Percentiles rank a stretch among this genome's conserved stretches.
phyloP scores from a whole-genome alignment of 495 filamentous ascomycete species.

The Penicillium paxilli region DNA sequence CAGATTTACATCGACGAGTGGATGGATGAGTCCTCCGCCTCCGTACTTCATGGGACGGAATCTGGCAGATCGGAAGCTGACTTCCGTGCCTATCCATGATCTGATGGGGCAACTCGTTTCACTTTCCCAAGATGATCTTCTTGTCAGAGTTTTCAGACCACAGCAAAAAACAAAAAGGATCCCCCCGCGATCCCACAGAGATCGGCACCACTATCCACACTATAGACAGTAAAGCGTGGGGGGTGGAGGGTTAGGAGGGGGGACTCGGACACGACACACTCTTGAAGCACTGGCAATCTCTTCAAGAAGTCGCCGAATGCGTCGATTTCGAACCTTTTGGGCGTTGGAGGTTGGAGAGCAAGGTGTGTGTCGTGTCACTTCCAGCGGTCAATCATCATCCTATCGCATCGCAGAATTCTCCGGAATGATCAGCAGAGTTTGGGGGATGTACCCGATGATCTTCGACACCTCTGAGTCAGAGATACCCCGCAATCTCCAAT shows the following conservation, averaged over 20 bases:
- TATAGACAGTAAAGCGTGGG: conserved; percentile 17
- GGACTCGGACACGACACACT: no score
- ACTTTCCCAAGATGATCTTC: conserved; percentile 2
- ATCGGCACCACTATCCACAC: conserved; percentile 1
- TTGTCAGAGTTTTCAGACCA: neutral
- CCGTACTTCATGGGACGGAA: neutral
- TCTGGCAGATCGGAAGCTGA: neutral
- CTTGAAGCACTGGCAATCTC: neutral
- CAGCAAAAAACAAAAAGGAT: no score
- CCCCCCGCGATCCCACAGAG: conserved; percentile 7
- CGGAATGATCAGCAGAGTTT: conserved; percentile 8
- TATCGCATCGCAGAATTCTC: neutral
- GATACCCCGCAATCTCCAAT: conserved; percentile 8
- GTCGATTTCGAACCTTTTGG: neutral
- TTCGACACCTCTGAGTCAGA: conserved; percentile 1
- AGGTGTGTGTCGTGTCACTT: neutral
- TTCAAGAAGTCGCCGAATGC: neutral
- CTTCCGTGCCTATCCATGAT: neutral
- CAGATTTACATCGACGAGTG: neutral
- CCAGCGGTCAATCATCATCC: neutral
- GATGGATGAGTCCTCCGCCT: neutral
- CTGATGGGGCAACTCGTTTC: conserved; percentile 3
- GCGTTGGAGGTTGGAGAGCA: neutral
- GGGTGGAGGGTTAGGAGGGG: no score
- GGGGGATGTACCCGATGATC: conserved; percentile 11